Base-by-base conservation (phyloP, 768 basidiomycete species). In the Collybia nuda region DNA sequence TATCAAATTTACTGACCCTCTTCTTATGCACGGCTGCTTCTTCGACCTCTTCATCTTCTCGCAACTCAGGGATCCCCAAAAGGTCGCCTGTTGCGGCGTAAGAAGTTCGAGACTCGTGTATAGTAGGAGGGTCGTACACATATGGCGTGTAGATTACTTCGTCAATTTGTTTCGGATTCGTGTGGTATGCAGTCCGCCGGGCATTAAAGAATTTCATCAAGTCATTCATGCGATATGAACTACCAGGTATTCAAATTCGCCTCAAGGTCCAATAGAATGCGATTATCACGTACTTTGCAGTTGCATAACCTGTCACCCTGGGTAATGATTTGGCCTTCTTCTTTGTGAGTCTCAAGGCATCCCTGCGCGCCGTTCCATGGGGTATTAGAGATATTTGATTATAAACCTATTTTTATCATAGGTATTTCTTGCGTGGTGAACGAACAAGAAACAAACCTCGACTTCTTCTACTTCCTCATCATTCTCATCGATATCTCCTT, bases 71-170 rank as follows among this genome's bases (percentile, higher is more conserved):
- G 21, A 90, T 70, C n/a, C 88, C 89, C 39, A 93, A 79, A 45
- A 93, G 74, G 66, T 93, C 89, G 19, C 82, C 88, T 36, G 82
- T 85, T n/a, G 66, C 65, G 36, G 70, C 54, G 52, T 62, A 64
- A 40, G 68, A 67, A 46, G 49, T 44, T 41, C 62, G 60, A 23
- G 57, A 56, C 17, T 69, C 69, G 53, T 63, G 63, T 52, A 54
- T 56, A 64, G 60, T 62, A 51, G 64, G 52, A 43, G 70, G 79
- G 47, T 90, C 86, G 66, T 88, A 93, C 3, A 80, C 76, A 63
- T 97, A 98, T 7, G 95, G 90, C 12, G 93, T 96, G 72, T 97
- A 96, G 43, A 98, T 86, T 56, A 88, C 91, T 61, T 93, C 90
- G 72, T 97, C 94, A 55, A 97, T 94, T 42, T 87, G 74, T 65